These are phyloP conservation scores for Exutisphaerella laricina DNA, from an alignment of 2,329 filamentous ascomycete species.

Conservation along the genomic window DNA sequence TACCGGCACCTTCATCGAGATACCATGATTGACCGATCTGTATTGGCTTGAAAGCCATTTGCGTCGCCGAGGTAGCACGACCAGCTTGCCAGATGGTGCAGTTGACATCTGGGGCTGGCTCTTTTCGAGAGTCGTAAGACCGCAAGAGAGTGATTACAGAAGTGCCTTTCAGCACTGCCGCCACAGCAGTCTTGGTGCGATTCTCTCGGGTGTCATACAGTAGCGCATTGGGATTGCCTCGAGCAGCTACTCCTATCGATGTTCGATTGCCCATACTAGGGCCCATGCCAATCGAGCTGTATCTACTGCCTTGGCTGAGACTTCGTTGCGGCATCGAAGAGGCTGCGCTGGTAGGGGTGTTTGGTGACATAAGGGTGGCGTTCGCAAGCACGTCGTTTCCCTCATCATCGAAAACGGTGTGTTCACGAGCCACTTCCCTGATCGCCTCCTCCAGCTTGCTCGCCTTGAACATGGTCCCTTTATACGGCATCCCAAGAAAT, in stretches of 20 bases:
- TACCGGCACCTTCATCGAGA: slow-evolving; percentile 84
- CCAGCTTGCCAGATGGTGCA: slow-evolving; percentile 98
- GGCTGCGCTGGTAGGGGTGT: slow-evolving; percentile 39
- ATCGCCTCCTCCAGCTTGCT: slow-evolving; percentile 83
- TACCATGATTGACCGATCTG: slow-evolving; percentile 90
- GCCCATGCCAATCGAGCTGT: slow-evolving; percentile 71
- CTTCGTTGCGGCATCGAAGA: slow-evolving; percentile 51
- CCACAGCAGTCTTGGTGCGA: slow-evolving; percentile 68
- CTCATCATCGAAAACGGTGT: slow-evolving; percentile 70
- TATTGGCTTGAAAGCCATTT: slow-evolving; percentile 91
- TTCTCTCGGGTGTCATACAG: slow-evolving; percentile 85
- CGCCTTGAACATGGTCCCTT: slow-evolving; percentile 92
- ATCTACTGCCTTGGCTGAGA: slow-evolving; percentile 71
- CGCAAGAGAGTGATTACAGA: slow-evolving; percentile 64
- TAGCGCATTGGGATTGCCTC: slow-evolving; percentile 76
- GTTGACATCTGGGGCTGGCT: slow-evolving; percentile 83
- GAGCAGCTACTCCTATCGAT: slow-evolving; percentile 50
- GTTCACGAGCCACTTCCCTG: slow-evolving; percentile 69
- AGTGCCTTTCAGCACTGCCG: slow-evolving; percentile 83
- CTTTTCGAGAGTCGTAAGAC: slow-evolving; percentile 91
- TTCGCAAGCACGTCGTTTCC: slow-evolving; percentile 64
- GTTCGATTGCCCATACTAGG: slow-evolving; percentile 46
- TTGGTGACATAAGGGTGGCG: slow-evolving; percentile 45
- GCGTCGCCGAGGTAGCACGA: slow-evolving; percentile 85
- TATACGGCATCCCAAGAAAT: slow-evolving; percentile 89